phyloP scores from a whole-genome alignment of 2,329 filamentous ascomycete genomes.

The Scorias spongiosa region DNA sequence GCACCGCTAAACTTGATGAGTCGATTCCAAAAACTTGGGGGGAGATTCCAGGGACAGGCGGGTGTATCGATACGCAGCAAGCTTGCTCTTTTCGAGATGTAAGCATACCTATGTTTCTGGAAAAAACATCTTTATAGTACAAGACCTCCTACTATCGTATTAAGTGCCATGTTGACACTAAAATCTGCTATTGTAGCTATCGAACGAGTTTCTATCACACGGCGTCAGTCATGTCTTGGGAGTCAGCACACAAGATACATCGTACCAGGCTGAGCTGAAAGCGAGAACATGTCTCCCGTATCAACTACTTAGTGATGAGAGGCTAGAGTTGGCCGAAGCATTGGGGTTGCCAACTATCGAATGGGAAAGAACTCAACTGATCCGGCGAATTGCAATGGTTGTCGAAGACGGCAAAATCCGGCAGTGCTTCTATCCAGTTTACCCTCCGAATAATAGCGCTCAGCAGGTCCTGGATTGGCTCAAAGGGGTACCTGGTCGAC shows the following conservation, averaged over 20 bases:
- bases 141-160: too few species aligned
- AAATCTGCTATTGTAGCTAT: slow-evolving; percentile 1
- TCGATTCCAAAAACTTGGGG: slow-evolving; percentile 27
- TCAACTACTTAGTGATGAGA: slow-evolving; percentile 27
- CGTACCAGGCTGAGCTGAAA: slow-evolving; percentile 25
- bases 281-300: slow-evolving; percentile 25
- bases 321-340: slow-evolving; percentile 19
- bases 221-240: slow-evolving; percentile 25
- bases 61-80: slow-evolving; percentile 31
- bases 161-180: too few species aligned
- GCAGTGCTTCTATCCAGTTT: slow-evolving; percentile 30
- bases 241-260: slow-evolving; percentile 25
- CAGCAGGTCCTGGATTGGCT: slow-evolving; percentile 22
- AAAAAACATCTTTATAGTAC: neutral
- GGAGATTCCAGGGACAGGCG: slow-evolving; percentile 27
- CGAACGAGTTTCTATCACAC: slow-evolving; percentile 12
- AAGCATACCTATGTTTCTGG: neutral
- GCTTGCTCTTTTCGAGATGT: slow-evolving; percentile 29
- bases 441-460: slow-evolving; percentile 27
- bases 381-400: slow-evolving; percentile 25
- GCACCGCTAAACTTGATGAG: slow-evolving; percentile 25
- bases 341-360: slow-evolving; percentile 26
- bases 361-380: slow-evolving; percentile 22
- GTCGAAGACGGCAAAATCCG: slow-evolving; percentile 25
- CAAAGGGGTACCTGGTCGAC: neutral